Evolutionary conservation across 345 rosid species (phyloP), one percentile per base, ranked within the genome.

Genomic region (Citrus hindsii): DNA sequence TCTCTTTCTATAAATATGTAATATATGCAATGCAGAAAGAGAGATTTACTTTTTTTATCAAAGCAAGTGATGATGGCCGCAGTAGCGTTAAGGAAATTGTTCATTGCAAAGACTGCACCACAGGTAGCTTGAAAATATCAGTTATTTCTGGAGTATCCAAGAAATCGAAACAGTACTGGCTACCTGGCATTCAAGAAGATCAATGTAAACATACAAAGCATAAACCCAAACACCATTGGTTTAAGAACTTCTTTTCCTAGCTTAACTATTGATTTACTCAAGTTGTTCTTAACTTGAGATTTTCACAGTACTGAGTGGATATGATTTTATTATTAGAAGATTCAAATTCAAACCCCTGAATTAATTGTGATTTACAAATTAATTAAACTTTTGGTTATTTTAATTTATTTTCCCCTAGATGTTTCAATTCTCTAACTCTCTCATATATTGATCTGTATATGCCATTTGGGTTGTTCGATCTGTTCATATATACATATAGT

Each of bases 161-260:
- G 69, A 81, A 72, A 71, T 65, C 84, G 46, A 71, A 82, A 68
- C 66, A 80, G 1, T 80, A 81, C 60, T 71, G 70, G 71, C 67
- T 85, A 61, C 93, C 93, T 56, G 83, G 78, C 82, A 80, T 91
- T 74, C 91, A 92, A 27, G 92, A 90, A 86, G 91, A 92, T 81
- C 89, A 90, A 70, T 77, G 73, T 77, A 92, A 93, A 69, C 91
- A 94, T 75, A 88, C 89, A 73, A 78, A 73, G 24, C 93, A 91
- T 84, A 85, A 82, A 68, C 83, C 90, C 56, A 84, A 73, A 46
- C 93, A 89, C 80, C 90, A 89, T 60, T 88, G 82, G 76, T 53
- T 53, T 46, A 46, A 18, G 22, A 53, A 53, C 32, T 19, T 38
- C 35, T 13, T 12, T 63, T 37, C 21, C 62, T 22, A 24, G 56